A percentile compares a stretch with the other conserved stretches of the same genome.
These are phyloP conservation scores for Coemansia sp. DNA, from an alignment of 192 early-diverging fungal species.

Conservation along the genomic window DNA sequence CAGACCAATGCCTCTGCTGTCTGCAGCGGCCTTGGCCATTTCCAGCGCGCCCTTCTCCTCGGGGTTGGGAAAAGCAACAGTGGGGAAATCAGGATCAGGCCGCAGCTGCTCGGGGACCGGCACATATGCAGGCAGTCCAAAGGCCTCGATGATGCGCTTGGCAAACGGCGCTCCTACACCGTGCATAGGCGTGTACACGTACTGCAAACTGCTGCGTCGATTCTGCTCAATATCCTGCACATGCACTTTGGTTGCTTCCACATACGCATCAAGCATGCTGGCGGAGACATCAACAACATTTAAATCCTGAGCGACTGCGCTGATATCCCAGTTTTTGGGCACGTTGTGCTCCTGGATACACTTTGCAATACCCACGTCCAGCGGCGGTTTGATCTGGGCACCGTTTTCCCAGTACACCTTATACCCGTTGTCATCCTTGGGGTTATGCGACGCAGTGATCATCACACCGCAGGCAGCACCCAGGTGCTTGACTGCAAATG, in stretches of 20 bases:
- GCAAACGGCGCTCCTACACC: conserved; percentile 87
- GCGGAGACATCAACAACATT: conserved; percentile 62
- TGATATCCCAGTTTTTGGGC: conserved; percentile 64
- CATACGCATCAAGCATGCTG: conserved; percentile 72
- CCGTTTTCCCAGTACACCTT: conserved; percentile 90
- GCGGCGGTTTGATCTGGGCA: conserved; percentile 89
- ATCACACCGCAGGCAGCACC: conserved; percentile 84
- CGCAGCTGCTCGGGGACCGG: conserved; percentile 66
- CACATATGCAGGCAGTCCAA: conserved; percentile 70
- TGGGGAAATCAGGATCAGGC: conserved; percentile 92
- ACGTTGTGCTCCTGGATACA: conserved; percentile 73
- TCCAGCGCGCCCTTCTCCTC: conserved; percentile 89
- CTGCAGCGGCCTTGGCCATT: conserved; percentile 71
- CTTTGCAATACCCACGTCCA: conserved; percentile 78
- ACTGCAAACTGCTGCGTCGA: conserved; percentile 31
- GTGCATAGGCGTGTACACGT: conserved; percentile 95
- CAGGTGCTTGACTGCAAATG: conserved; percentile 79
- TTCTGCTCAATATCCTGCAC: conserved; percentile 17
- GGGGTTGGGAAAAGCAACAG: conserved; percentile 82
- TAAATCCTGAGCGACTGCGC: conserved; percentile 58
- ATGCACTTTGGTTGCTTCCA: conserved; percentile 57
- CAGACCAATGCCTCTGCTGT: conserved; percentile 56
- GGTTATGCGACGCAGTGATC: conserved; percentile 96
- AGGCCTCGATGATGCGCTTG: conserved; percentile 63
- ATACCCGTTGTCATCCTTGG: conserved; percentile 92